phyloP scores from a whole-genome alignment of 2,329 filamentous ascomycete species.

The Elsinoe batatas region DNA sequence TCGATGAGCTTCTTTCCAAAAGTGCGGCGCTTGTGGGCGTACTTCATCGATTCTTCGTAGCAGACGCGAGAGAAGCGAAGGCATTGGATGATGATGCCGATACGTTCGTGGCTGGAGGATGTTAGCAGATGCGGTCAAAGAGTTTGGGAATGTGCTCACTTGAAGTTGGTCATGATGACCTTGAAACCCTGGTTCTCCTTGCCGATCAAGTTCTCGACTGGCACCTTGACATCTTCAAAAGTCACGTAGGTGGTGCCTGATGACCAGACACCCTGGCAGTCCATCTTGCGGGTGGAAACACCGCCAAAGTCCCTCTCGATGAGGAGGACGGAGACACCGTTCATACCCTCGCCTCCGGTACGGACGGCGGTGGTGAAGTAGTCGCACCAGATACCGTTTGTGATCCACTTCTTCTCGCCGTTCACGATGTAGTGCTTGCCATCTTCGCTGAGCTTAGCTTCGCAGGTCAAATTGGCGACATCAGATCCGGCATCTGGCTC shows the following conservation, averaged over 20 bases:
- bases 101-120: conserved; percentile 98
- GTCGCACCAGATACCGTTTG: conserved; percentile 83
- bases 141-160: conserved; percentile 30
- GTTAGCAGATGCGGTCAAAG: conserved; percentile 58
- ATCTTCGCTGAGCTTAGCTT: conserved; percentile 88
- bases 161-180: conserved; percentile 98
- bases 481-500: conserved; percentile 91
- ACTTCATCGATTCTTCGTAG: conserved; percentile 93
- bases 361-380: conserved; percentile 97
- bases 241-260: conserved; percentile 94
- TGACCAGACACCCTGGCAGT: conserved; percentile 96
- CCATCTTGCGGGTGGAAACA: conserved; percentile 89
- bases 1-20: conserved; percentile 96
- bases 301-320: conserved; percentile 80
- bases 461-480: conserved; percentile 89
- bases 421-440: conserved; percentile 99
- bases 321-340: conserved; percentile 79
- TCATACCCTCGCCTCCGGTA: conserved; percentile 79
- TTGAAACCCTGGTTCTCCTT: conserved; percentile 98
- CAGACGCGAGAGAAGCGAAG: conserved; percentile 92
- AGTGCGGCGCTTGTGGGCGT: conserved; percentile 91
- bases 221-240: conserved; percentile 98
- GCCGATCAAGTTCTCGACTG: conserved; percentile 95
- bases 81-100: conserved; percentile 97
- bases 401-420: conserved; percentile 99